Conservation (phyloP, 352 stramenopile genomes). For the Elongisporangium undulatum region DNA sequence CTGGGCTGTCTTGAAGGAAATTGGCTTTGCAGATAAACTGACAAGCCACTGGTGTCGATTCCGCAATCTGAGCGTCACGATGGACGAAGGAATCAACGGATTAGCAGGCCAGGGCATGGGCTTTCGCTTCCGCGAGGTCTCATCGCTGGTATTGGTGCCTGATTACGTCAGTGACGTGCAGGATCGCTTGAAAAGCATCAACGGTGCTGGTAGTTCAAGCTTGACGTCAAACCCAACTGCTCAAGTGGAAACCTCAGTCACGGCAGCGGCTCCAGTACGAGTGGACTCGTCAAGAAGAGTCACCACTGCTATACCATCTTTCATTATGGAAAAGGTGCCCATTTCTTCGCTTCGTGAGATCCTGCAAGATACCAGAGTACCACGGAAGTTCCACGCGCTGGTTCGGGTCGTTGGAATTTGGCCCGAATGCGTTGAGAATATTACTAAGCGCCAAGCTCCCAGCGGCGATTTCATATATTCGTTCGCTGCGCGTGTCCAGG, state of each 20-base stretch:
- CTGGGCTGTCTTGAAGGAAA: slow-evolving; percentile 49
- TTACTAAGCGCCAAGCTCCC: slow-evolving; percentile 36
- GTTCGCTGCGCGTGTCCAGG: slow-evolving; percentile 55
- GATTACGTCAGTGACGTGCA: slow-evolving; percentile 43
- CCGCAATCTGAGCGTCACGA: slow-evolving; percentile 53
- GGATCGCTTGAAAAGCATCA: slow-evolving; percentile 13
- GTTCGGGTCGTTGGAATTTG: slow-evolving; percentile 38
- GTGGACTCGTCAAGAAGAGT: neutral
- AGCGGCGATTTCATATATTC: slow-evolving; percentile 50
- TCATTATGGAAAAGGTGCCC: slow-evolving; percentile 43
- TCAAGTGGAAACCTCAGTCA: neutral
- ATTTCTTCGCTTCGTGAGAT: slow-evolving; percentile 37
- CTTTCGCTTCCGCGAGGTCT: slow-evolving; percentile 66
- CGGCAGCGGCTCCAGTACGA: neutral
- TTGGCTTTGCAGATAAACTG: slow-evolving; percentile 42
- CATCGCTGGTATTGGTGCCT: slow-evolving; percentile 58
- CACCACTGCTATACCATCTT: slow-evolving; percentile 33
- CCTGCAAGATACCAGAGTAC: slow-evolving; percentile 19
- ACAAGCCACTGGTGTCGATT: slow-evolving; percentile 62
- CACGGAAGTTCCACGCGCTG: slow-evolving; percentile 66
- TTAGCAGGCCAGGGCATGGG: neutral
- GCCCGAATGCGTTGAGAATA: slow-evolving; percentile 39
- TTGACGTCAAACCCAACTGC: neutral
- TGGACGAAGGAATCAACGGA: slow-evolving; percentile 19
- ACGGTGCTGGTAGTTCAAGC: neutral